Base-by-base conservation (phyloP, 2,329 filamentous ascomycete species). In the Fusarium sp. region DNA sequence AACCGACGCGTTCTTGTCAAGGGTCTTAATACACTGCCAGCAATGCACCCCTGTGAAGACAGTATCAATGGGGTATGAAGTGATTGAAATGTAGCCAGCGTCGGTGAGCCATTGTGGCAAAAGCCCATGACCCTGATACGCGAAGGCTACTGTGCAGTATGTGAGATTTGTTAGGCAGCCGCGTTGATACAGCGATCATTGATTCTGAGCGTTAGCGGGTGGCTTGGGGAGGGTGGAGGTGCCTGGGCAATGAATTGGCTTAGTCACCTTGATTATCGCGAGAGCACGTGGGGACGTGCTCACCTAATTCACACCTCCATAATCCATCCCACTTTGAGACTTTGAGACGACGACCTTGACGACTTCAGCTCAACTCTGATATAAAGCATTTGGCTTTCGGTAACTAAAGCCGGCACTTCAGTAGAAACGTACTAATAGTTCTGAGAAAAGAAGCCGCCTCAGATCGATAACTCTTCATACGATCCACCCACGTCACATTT, bases 231-330 rank as follows among this genome's bases (percentile, higher is more conserved):
- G 36, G 51, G 59, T 44, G 59, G 66, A 69, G 36, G 26, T 52
- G 42, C 24, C 42, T 24, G 66, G 55, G 64, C 18, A 30, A 36
- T 22, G 8, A 41, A 17, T 36, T 17, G 44, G 76, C 79, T 84
- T 81, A 84, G 81, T 84, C 82, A 84, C 73, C 55, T 17, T 15
- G 20, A 36, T 38, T 24, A 64, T 66, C 79, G 75, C 79, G 78
- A 75, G 65, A 66, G 79, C 81, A 83, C 80, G 81, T 82, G 81
- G 77, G 57, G 72, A 66, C 75, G 76, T 79, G 78, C 66, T 70
- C 59, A 68, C 20, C 45, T 59, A 34, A 55, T 61, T 68, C 71
- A 75, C 71, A 63, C 75, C 74, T 68, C 51, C 56, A 74, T 64
- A 55, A 62, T 74, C 66, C 70, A 78, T 79, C 75, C 75, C 77